Evolutionary conservation across 176 grass and related monocot genomes (phyloP).

Genomic region (Triticum urartu): DNA sequence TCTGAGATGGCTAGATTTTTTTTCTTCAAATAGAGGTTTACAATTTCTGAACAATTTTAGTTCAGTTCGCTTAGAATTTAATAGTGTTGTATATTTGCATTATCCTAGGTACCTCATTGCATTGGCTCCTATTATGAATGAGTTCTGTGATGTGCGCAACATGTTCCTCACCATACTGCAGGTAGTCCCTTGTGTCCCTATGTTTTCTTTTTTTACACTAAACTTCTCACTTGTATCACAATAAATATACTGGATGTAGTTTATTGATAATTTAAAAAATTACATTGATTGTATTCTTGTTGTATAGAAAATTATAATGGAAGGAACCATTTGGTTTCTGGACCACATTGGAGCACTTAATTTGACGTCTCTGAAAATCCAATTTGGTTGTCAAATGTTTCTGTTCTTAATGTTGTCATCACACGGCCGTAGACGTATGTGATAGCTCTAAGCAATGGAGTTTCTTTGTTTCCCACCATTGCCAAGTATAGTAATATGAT

Average conservation of each 20-base stretch:
- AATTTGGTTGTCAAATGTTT: not conserved
- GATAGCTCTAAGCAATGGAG: not conserved
- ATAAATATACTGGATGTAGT: not conserved
- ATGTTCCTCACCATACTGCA: conserved; percentile 81
- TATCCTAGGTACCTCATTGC: conserved; percentile 55
- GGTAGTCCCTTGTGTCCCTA: conserved; percentile 37
- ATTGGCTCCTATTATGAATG: conserved; percentile 54
- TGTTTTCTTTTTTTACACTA: conserved; percentile 10
- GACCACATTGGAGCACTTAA: too few relatives aligned
- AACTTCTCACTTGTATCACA: not conserved
- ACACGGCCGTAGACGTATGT: not conserved
- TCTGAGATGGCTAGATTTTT: not conserved
- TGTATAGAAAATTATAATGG: not conserved
- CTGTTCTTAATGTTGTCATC: not conserved
- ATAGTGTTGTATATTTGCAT: not conserved
- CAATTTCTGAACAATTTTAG: not conserved
- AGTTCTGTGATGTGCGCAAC: conserved; percentile 62
- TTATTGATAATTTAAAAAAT: not conserved
- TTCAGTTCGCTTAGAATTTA: not conserved
- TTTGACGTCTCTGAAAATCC: not conserved
- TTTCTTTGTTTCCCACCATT: not conserved
- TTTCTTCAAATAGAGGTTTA: not conserved
- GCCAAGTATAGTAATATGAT: not conserved
- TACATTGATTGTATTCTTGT: not conserved
- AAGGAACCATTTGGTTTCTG: not conserved